These are phyloP conservation scores for Botrytis byssoidea DNA, from an alignment of 2,329 filamentous ascomycete species.

Conservation along the genomic window DNA sequence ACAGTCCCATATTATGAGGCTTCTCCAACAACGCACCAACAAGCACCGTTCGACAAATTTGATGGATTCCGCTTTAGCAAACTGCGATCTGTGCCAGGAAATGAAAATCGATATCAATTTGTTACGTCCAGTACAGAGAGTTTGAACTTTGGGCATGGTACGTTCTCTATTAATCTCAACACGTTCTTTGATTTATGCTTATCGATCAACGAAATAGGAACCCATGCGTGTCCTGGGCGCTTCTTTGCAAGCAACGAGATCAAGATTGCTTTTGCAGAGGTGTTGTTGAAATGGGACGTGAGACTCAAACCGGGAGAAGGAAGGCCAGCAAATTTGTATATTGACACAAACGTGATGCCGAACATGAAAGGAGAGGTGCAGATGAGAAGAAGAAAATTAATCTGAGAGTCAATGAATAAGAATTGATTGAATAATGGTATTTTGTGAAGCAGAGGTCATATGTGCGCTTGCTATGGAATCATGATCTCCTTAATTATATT, in stretches of 20 bases:
- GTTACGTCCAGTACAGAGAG: constrained; percentile 40
- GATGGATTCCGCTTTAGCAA: constrained; percentile 35
- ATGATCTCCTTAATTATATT: not conserved
- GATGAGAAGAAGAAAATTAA: constrained; percentile 10
- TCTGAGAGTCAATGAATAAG: not conserved
- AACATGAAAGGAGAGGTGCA: constrained; percentile 16
- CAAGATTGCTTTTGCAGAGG: constrained; percentile 38
- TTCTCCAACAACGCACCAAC: constrained; percentile 10
- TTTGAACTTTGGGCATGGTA: constrained; percentile 44
- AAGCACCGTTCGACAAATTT: constrained; percentile 25
- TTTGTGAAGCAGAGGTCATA: not conserved
- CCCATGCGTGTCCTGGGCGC: constrained; percentile 44
- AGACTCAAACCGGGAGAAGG: constrained; percentile 59
- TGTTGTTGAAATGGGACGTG: constrained; percentile 39
- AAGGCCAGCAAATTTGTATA: constrained; percentile 52
- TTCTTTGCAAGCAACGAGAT: constrained; percentile 43
- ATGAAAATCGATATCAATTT: constrained; percentile 38
- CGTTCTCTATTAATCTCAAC: not conserved
- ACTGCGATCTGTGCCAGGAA: constrained; percentile 28
- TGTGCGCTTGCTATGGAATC: not conserved
- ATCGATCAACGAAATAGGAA: constrained; percentile 29
- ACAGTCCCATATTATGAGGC: constrained; percentile 18
- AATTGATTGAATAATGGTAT: no score
- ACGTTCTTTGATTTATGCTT: not conserved
- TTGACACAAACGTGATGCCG: constrained; percentile 9